Base-by-base conservation (phyloP, 345 rosid species). In the Adansonia digitata region DNA sequence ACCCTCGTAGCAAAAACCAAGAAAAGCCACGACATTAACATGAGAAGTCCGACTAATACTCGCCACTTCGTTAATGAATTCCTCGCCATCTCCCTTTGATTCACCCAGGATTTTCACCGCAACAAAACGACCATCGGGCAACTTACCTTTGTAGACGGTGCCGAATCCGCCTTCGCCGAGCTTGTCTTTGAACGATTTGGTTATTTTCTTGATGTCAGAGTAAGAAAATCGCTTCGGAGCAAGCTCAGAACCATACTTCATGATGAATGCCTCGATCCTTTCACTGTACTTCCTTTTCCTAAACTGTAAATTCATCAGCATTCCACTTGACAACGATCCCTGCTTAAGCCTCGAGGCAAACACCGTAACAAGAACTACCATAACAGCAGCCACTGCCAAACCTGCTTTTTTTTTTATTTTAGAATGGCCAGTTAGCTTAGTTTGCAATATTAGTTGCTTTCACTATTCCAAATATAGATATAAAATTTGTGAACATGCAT, bases 171-270 rank as follows among this genome's bases (percentile, higher is more conserved):
- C 74, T 71, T 53, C 49, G 0, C 74, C 74, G 10, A 71, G 22
- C 49, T 20, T 55, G 9, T 55, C 62, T 22, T 34, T 39, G 31
- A 71, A 71, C 3, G 74, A 71, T n/a, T 57, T 71, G 20, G 74
- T 71, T 31, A 71, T 37, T 57, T 71, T 71, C 74, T 24, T 71
- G 74, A 71, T 71, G 22, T 37, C 64, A 3, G 64, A 53, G 39
- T 35, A 55, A 27, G 34, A 35, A 71, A 37, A 71, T 37, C 74
- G 49, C 7, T 71, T 55, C 3, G 74, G 64, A 35, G 51, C 64
- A 71, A 71, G 51, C 42, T 67, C 71, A 3, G 64, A 71, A 35
- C 74, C 74, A 42, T 51, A 71, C 9, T 17, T 37, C 64, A 2
- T 26, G 9, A 71, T 55, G 35, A 71, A 37, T 12, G 51, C 74